These are phyloP conservation scores for Penicillium ochrochloron DNA, from an alignment of 495 filamentous ascomycete species.

Conservation along the genomic window DNA sequence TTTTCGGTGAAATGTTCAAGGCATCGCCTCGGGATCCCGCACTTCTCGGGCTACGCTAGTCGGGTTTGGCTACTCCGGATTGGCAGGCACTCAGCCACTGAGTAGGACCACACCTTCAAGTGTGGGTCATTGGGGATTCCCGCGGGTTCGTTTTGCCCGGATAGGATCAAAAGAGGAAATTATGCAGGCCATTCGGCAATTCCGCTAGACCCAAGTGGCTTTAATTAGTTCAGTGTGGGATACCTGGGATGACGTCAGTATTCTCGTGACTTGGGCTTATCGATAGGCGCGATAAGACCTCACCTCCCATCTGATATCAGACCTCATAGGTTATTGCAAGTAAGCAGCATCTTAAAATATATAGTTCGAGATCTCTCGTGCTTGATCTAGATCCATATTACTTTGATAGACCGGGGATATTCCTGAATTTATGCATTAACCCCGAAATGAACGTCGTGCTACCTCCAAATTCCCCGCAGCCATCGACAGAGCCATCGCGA, in stretches of 20 bases:
- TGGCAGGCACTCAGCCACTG: no score
- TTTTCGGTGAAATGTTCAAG: constrained; percentile 34
- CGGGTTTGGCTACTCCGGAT: no score
- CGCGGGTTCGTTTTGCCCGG: no score
- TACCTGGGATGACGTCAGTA: constrained; percentile 5
- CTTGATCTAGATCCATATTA: no score
- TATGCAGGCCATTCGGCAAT: neutral
- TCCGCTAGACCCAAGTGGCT: neutral
- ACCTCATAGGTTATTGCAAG: no score
- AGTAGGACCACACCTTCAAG: no score
- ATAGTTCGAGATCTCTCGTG: neutral
- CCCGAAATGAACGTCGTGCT: neutral
- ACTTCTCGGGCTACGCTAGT: constrained; percentile 5
- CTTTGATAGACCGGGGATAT: no score
- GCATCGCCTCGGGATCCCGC: constrained; percentile 36
- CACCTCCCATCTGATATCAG: neutral
- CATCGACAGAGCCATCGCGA: no score
- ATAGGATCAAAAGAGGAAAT: no score
- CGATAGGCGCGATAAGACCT: neutral
- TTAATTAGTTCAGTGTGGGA: neutral
- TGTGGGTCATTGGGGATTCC: no score
- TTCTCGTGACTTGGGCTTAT: neutral
- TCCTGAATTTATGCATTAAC: neutral
- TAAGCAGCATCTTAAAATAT: neutral
- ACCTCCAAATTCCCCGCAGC: neutral